These are phyloP conservation scores for Syzygium aqueum DNA, from an alignment of 345 rosid species.

Conservation along the genomic window DNA sequence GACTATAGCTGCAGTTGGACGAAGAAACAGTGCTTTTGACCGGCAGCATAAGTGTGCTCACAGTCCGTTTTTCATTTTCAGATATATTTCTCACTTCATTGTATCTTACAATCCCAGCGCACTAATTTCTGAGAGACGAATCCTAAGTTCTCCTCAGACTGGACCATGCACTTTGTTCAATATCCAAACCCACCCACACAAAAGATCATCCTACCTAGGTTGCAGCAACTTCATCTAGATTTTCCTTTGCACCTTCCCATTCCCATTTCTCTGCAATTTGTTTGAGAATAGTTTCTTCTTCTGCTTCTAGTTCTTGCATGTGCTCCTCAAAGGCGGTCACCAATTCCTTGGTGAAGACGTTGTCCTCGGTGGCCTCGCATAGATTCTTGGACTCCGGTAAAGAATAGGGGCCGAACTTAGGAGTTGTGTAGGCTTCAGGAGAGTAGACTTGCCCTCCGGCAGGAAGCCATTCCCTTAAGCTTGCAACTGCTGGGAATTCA, in stretches of 20 bases:
- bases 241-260: constrained; percentile 2
- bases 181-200: not conserved
- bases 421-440: constrained; percentile 19
- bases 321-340: constrained; percentile 21
- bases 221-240: not conserved
- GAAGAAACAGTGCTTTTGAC: not conserved
- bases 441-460: constrained; percentile 17
- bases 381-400: not conserved
- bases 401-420: constrained; percentile 25
- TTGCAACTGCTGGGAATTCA: constrained; percentile 16
- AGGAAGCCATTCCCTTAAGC: constrained; percentile 19
- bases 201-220: not conserved
- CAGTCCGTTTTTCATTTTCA: not conserved
- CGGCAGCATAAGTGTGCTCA: not conserved
- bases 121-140: not conserved
- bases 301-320: constrained; percentile 33
- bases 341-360: constrained; percentile 18
- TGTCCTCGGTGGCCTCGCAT: not conserved
- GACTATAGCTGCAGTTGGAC: not conserved
- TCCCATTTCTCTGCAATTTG: constrained; percentile 16
- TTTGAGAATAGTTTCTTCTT: constrained; percentile 24
- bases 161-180: not conserved
- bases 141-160: not conserved
- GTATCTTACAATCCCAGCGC: not conserved
- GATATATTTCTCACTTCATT: not conserved